Percentiles rank a stretch among this genome's conserved stretches.
phyloP scores from a whole-genome alignment of 2,329 filamentous ascomycete species.

The Zasmidium cellare region DNA sequence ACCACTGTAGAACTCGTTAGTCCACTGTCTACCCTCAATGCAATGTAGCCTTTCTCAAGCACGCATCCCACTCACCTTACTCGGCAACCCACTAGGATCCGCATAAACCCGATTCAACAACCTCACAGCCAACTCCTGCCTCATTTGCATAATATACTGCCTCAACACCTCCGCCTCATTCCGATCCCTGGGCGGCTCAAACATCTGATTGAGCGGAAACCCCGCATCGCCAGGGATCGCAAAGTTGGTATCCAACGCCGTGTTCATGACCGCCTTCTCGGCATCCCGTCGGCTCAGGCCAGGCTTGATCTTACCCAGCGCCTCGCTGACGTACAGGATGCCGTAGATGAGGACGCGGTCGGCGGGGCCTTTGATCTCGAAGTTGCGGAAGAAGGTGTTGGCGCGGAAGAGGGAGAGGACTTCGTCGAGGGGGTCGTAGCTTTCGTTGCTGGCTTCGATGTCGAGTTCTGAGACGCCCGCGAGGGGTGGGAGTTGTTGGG shows the following conservation, averaged over 20 bases:
- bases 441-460: conserved; percentile 80
- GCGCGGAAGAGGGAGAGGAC: conserved; percentile 89
- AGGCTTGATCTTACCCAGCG: conserved; percentile 82
- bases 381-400: conserved; percentile 99
- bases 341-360: conserved; percentile 95
- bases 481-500: conserved; percentile 72
- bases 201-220: conserved; percentile 95
- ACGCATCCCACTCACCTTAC: conserved; percentile 59
- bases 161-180: conserved; percentile 86
- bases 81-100: conserved; percentile 65
- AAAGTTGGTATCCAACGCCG: conserved; percentile 90
- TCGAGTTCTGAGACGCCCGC: conserved; percentile 56
- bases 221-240: conserved; percentile 89
- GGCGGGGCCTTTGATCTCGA: conserved; percentile 95
- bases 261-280: conserved; percentile 79
- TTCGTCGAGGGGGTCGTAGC: conserved; percentile 96
- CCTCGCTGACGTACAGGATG: conserved; percentile 91
- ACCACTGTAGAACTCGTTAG: conserved; percentile 74
- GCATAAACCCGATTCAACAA: conserved; percentile 85
- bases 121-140: conserved; percentile 83
- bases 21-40: too few species aligned
- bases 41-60: too few species aligned
- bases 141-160: conserved; percentile 87
- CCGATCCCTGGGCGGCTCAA: conserved; percentile 81
- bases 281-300: conserved; percentile 65